Evolutionary conservation across 805 yeast species (phyloP).

Genomic region (Candida anglica): DNA sequence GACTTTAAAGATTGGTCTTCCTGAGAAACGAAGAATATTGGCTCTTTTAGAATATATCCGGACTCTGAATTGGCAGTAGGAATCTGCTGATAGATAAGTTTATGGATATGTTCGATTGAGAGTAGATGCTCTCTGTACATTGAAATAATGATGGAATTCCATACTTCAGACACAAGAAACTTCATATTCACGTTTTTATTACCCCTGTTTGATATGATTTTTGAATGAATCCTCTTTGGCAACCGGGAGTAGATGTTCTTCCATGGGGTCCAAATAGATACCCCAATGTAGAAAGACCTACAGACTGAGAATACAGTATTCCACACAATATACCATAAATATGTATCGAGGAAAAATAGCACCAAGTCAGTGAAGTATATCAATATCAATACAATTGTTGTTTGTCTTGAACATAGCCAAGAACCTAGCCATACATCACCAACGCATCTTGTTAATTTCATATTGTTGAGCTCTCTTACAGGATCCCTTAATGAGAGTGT

Average conservation of each 20-base stretch:
- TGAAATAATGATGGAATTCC: slow-evolving; percentile 82
- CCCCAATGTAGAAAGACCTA: slow-evolving; percentile 68
- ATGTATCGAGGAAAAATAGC: slow-evolving; percentile 75
- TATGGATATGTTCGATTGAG: slow-evolving; percentile 68
- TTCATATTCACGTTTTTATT: slow-evolving; percentile 43
- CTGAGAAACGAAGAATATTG: slow-evolving; percentile 74
- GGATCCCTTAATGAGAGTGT: slow-evolving; percentile 73
- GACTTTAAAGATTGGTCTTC: slow-evolving; percentile 69
- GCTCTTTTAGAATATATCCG: slow-evolving; percentile 54
- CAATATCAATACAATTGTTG: slow-evolving; percentile 50
- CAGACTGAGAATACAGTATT: slow-evolving; percentile 70
- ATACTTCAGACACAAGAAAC: slow-evolving; percentile 59
- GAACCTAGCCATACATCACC: slow-evolving; percentile 59
- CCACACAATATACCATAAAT: slow-evolving; percentile 82
- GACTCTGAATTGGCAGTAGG: slow-evolving; percentile 30
- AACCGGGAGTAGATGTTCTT: slow-evolving; percentile 70
- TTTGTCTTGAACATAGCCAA: slow-evolving; percentile 51
- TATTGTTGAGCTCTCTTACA: slow-evolving; percentile 57
- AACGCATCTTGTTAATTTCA: slow-evolving; percentile 52
- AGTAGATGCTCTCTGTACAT: slow-evolving; percentile 80
- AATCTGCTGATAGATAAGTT: slow-evolving; percentile 55
- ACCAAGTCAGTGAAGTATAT: slow-evolving; percentile 60
- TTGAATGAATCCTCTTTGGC: slow-evolving; percentile 73
- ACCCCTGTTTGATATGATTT: slow-evolving; percentile 50
- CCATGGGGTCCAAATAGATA: slow-evolving; percentile 89